These are phyloP conservation scores for Diaporthe longicolla DNA, from an alignment of 2,329 filamentous ascomycete species.

Conservation along the genomic window DNA sequence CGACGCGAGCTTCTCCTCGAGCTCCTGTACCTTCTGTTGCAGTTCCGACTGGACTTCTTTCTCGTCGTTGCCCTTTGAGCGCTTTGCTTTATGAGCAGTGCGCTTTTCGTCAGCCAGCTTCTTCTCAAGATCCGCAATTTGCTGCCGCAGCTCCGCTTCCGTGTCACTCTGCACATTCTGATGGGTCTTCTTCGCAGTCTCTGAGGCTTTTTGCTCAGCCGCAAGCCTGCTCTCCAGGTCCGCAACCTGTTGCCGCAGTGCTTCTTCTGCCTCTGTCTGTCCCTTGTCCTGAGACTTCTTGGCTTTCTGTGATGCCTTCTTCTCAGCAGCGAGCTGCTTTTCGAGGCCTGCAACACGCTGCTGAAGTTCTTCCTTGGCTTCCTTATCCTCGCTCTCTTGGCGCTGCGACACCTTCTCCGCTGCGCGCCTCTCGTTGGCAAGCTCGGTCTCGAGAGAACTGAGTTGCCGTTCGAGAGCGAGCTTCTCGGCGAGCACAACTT, in stretches of 20 bases:
- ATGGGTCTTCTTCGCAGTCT: conserved; percentile 48
- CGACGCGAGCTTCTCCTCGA: conserved; percentile 58
- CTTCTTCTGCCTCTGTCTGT: conserved; percentile 49
- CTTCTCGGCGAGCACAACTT: conserved; percentile 82
- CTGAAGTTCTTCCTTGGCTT: conserved; percentile 59
- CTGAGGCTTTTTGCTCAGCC: conserved; percentile 65
- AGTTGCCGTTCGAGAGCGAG: conserved; percentile 84
- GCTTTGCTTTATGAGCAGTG: conserved; percentile 52
- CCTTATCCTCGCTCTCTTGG: conserved; percentile 49
- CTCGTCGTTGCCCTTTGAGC: conserved; percentile 51
- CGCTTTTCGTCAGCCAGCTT: conserved; percentile 41
- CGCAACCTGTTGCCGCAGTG: conserved; percentile 35
- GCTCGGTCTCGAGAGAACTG: conserved; percentile 81
- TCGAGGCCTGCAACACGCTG: conserved; percentile 53
- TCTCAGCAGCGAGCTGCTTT: conserved; percentile 43
- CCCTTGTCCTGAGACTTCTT: conserved; percentile 45
- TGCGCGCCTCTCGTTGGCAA: conserved; percentile 79
- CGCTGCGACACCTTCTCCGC: conserved; percentile 50
- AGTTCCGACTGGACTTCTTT: conserved; percentile 49
- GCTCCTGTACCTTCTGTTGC: conserved; percentile 49
- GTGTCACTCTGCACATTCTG: conserved; percentile 54
- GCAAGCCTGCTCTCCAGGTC: conserved; percentile 68
- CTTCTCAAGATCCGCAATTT: conserved; percentile 55
- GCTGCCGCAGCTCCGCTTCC: conserved; percentile 57
- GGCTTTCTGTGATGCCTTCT: conserved; percentile 48